phyloP scores from a whole-genome alignment of 2,329 filamentous ascomycete species.

The Microdochium trichocladiopsis region DNA sequence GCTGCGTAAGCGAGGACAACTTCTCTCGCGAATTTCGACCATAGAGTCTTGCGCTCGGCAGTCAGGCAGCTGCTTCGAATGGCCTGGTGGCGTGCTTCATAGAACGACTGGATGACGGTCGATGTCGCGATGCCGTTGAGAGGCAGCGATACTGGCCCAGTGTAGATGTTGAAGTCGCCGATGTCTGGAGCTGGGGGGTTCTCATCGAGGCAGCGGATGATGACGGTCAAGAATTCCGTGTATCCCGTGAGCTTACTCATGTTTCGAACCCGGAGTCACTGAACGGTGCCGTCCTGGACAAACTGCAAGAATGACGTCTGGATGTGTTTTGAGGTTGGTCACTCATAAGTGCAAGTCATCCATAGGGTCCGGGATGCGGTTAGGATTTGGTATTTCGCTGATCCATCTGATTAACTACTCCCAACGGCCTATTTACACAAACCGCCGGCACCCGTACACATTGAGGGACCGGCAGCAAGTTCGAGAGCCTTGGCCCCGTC shows the following conservation, averaged over 20 bases:
- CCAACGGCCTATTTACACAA: too few species aligned
- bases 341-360: too few species aligned
- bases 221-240: not conserved
- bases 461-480: too few species aligned
- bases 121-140: not conserved
- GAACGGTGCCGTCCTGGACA: too few species aligned
- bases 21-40: not conserved
- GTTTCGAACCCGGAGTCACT: not conserved
- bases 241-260: not conserved
- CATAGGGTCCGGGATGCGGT: too few species aligned
- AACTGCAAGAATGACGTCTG: too few species aligned
- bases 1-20: constrained; percentile 1
- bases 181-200: not conserved
- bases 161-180: not conserved
- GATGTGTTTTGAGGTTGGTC: too few species aligned
- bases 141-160: not conserved
- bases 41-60: not conserved
- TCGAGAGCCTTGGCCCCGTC: too few species aligned
- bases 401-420: too few species aligned
- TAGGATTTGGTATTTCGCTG: too few species aligned
- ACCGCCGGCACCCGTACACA: too few species aligned
- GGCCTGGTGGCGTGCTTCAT: not conserved
- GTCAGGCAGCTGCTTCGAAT: not conserved
- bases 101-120: not conserved
- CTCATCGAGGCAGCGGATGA: not conserved